Percentiles rank a stretch among this genome's conserved stretches.
phyloP scores from a whole-genome alignment of 805 yeast species.

The Hanseniaspora singularis region DNA sequence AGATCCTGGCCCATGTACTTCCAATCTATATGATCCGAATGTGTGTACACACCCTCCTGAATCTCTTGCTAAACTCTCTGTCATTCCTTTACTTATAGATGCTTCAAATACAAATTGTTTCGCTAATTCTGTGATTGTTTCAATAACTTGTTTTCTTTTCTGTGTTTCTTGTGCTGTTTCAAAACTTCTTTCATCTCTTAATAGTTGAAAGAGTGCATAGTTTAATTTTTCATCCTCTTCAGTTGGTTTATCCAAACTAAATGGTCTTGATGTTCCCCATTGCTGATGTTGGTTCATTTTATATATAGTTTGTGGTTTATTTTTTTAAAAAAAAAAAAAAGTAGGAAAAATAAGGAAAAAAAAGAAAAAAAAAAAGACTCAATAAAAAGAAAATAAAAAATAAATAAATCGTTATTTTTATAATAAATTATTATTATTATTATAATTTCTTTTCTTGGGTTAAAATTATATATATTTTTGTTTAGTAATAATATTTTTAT shows the following conservation, averaged over 20 bases:
- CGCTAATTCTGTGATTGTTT: slow-evolving; percentile 56
- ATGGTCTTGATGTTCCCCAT: slow-evolving; percentile 36
- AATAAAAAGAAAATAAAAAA: too few species aligned
- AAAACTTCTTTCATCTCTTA: slow-evolving; percentile 75
- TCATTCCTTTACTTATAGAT: slow-evolving; percentile 74
- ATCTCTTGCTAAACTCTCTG: slow-evolving; percentile 93
- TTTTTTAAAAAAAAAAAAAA: background rate
- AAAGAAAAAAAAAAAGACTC: too few species aligned
- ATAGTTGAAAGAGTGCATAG: slow-evolving; percentile 62
- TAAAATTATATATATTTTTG: too few species aligned
- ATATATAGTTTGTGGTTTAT: background rate
- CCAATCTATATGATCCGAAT: slow-evolving; percentile 85
- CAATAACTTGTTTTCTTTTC: slow-evolving; percentile 65
- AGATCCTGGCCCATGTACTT: slow-evolving; percentile 96
- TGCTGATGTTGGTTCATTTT: slow-evolving; percentile 13
- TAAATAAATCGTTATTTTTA: too few species aligned
- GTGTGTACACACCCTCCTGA: slow-evolving; percentile 98
- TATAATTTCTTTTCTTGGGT: too few species aligned
- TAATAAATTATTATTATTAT: too few species aligned
- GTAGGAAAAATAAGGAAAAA: background rate
- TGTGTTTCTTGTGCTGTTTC: slow-evolving; percentile 77
- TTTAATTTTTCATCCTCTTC: slow-evolving; percentile 66
- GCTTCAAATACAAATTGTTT: slow-evolving; percentile 76
- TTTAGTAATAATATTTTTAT: too few species aligned
- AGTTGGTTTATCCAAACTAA: slow-evolving; percentile 75